Evolutionary conservation across 1,284 basidiomycete genomes (phyloP), one percentile per base, ranked within the genome.

Genomic region (Trichosporon asahii): DNA sequence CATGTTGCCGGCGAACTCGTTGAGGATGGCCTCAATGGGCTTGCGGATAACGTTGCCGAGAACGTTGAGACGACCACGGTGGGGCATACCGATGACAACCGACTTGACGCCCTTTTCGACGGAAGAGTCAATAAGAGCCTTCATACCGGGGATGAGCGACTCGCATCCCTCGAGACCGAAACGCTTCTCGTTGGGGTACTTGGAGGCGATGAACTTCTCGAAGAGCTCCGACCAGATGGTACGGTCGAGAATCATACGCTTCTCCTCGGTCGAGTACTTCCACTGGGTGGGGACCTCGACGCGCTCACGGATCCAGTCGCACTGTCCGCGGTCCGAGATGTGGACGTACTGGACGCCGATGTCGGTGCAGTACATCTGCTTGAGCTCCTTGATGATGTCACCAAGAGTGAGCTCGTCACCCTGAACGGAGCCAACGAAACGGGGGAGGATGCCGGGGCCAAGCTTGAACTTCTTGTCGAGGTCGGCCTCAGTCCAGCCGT

Each of bases 141-240:
- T 99, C 94, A 99, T 97, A 78, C 97, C 97, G 61, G 97, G 97
- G 79, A 99, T 93, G 77, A 99, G 90, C 55, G 94, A 89, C 85
- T 99, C 97, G 84, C 95, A 97, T 73, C 97, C 97, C 85, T 99
- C 97, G 67, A 99, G 89, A 85, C 97, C 97, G 85, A 99, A 99
- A 68, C 97, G 92, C 86, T 99, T 99, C 87, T 99, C 97, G 85
- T 98, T 99, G 75, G 97, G 97, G 85, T 95, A 98, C 85, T 99
- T 99, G 87, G 90, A 93, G 25, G 95, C 91, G 76, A 99, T 95
- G 87, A 98, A 99, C 81, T 96, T 95, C 85, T 99, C 97, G 79
- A 99, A 98, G 5, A 93, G 92, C 83, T 99, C 96, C 31, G 96
- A 99, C 97, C 97, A 99, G 84, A 98, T 98, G 79, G 98, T 90